Evolutionary conservation across 169 alveolate genomes (phyloP).

Genomic region (Eimeria falciformis): DNA sequence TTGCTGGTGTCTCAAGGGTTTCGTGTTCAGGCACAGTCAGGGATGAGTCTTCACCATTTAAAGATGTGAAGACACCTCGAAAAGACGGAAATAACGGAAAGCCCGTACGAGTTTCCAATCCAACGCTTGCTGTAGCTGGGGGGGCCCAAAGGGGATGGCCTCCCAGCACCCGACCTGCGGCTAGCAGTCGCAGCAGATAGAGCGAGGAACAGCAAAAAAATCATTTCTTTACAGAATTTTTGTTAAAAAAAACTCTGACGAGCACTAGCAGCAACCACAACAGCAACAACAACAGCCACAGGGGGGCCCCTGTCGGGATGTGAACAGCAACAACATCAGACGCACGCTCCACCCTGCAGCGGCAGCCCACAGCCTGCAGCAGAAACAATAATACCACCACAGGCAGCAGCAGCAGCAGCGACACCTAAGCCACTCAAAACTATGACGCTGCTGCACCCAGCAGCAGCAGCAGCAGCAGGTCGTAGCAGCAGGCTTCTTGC

Average conservation of each 20-base stretch:
- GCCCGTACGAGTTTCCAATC: too few species aligned
- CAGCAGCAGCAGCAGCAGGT: neutral
- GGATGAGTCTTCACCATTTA: too few species aligned
- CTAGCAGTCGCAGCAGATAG: too few species aligned
- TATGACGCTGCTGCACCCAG: neutral
- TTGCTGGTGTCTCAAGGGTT: too few species aligned
- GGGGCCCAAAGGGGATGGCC: conserved; percentile 2
- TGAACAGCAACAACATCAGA: too few species aligned
- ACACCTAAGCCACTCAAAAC: neutral
- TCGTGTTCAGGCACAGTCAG: too few species aligned
- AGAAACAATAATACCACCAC: neutral
- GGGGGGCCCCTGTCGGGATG: neutral
- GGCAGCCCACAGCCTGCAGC: neutral
- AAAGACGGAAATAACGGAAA: too few species aligned
- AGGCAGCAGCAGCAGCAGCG: conserved; percentile 19
- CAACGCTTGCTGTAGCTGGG: conserved; percentile 6
- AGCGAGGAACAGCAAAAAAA: too few species aligned
- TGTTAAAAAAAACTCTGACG: neutral
- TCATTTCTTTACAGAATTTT: neutral
- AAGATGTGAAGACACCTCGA: too few species aligned
- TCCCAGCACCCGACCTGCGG: too few species aligned
- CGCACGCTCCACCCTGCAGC: neutral
- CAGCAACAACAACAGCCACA: conserved; percentile 13
- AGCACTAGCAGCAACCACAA: neutral
- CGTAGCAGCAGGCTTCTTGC: neutral